phyloP scores from a whole-genome alignment of 805 yeast species.

The Metschnikowia dekortorum region DNA sequence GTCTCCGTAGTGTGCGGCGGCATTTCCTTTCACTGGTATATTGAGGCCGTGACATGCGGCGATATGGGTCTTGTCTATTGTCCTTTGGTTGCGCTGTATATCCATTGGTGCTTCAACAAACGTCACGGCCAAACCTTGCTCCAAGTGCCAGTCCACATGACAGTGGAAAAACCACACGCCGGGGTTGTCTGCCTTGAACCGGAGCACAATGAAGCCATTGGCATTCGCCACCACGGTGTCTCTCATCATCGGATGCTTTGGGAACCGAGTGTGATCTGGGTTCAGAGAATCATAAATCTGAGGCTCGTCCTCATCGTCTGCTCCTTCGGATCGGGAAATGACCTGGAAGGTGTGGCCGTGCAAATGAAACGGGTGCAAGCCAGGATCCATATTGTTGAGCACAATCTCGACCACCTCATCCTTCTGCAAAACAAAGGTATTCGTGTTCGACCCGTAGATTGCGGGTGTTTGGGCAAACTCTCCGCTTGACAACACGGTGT shows the following conservation, averaged over 20 bases:
- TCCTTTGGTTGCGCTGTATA: slow-evolving; percentile 29
- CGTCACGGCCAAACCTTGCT: slow-evolving; percentile 72
- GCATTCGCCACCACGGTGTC: slow-evolving; percentile 69
- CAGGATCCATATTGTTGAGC: slow-evolving; percentile 73
- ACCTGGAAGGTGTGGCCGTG: slow-evolving; percentile 73
- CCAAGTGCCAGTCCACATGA: slow-evolving; percentile 82
- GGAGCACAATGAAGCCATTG: slow-evolving; percentile 60
- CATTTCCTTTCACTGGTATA: slow-evolving; percentile 56
- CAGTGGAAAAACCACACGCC: slow-evolving; percentile 96
- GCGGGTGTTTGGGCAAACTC: slow-evolving; percentile 46
- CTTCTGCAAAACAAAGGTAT: slow-evolving; percentile 53
- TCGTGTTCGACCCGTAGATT: slow-evolving; percentile 74
- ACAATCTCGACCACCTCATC: slow-evolving; percentile 72
- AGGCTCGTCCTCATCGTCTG: slow-evolving; percentile 54
- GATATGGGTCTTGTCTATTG: slow-evolving; percentile 45
- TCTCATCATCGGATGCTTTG: slow-evolving; percentile 59
- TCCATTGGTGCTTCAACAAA: slow-evolving; percentile 66
- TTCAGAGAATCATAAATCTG: slow-evolving; percentile 42
- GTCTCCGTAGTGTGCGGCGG: slow-evolving; percentile 57
- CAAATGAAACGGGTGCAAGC: slow-evolving; percentile 75
- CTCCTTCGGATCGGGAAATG: slow-evolving; percentile 47
- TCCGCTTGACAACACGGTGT: slow-evolving; percentile 62
- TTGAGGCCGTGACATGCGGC: slow-evolving; percentile 46
- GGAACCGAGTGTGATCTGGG: slow-evolving; percentile 39
- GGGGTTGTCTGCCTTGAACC: slow-evolving; percentile 82